Percentiles rank a stretch among this genome's conserved stretches.
Evolutionary conservation across 1,139 yeast genomes (phyloP).

Genomic region (Sugiyamaella novakii): DNA sequence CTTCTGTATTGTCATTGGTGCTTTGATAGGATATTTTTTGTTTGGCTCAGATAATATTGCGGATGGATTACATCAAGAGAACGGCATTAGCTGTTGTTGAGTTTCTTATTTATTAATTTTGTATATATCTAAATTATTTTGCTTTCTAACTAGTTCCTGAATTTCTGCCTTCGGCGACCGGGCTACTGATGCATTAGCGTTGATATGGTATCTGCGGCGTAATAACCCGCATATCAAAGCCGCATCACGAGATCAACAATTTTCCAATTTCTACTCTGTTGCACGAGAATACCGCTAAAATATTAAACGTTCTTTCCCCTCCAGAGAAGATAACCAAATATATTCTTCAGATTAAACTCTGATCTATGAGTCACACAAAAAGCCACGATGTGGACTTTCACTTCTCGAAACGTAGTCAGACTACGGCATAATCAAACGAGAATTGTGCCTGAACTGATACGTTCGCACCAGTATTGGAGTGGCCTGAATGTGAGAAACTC

Average conservation of each 20-base stretch:
- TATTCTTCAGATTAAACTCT: too few species aligned
- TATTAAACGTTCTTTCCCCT: too few species aligned
- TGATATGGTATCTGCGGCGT: too few species aligned
- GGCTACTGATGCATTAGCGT: too few species aligned
- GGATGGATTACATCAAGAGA: conserved; percentile 25
- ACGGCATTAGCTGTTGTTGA: conserved; percentile 27
- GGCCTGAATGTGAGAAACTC: background rate
- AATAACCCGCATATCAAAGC: conserved; percentile 1
- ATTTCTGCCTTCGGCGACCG: too few species aligned
- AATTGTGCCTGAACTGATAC: background rate
- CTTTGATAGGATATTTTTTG: conserved; percentile 56
- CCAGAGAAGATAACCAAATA: too few species aligned
- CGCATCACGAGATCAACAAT: conserved; percentile 12
- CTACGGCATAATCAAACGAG: background rate
- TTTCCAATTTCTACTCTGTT: background rate
- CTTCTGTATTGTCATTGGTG: conserved; percentile 64
- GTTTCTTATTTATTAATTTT: too few species aligned
- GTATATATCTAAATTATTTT: too few species aligned
- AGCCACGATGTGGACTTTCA: conserved; percentile 4
- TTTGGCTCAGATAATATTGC: conserved; percentile 36
- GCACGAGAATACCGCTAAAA: too few species aligned
- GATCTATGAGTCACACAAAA: background rate
- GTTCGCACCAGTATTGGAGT: conserved; percentile 1
- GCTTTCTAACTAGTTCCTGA: too few species aligned
- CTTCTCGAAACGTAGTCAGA: background rate